Conservation (phyloP, 139 green algal species). For the Volvox reticuliferus region DNA sequence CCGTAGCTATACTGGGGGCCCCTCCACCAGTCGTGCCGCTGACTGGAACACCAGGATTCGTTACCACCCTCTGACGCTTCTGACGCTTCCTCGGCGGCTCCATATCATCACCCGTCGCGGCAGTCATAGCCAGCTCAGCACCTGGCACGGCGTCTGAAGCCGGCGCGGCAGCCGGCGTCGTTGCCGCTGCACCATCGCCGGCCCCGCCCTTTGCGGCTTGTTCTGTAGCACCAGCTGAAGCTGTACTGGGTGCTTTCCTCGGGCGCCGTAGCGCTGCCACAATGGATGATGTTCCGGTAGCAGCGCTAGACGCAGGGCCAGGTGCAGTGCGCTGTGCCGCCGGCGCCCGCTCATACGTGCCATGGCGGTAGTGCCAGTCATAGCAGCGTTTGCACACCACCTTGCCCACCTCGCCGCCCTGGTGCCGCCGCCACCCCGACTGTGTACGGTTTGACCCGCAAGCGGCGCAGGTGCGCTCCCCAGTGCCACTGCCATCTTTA, state of each 20-base stretch:
- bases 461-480: neutral
- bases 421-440: slow-evolving; percentile 24
- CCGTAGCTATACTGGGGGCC: too few relatives aligned
- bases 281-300: neutral
- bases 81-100: slow-evolving; percentile 13
- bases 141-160: neutral
- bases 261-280: too few relatives aligned
- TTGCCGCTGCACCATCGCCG: neutral
- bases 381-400: slow-evolving; percentile 45
- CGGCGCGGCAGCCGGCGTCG: neutral
- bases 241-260: too few relatives aligned
- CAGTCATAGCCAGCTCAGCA: neutral
- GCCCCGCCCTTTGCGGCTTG: neutral
- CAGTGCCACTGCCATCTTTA: neutral
- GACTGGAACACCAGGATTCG: too few relatives aligned
- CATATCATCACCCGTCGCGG: neutral
- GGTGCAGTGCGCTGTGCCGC: neutral
- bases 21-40: too few relatives aligned
- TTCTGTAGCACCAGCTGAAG: too few relatives aligned
- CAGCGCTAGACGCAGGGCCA: neutral
- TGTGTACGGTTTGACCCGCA: neutral
- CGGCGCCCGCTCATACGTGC: slow-evolving; percentile 12
- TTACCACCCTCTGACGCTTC: neutral
- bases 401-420: neutral
- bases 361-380: slow-evolving; percentile 43